Evolutionary conservation across 768 basidiomycete genomes (phyloP), one percentile per base, ranked within the genome.

Genomic region (Calocybe indica): DNA sequence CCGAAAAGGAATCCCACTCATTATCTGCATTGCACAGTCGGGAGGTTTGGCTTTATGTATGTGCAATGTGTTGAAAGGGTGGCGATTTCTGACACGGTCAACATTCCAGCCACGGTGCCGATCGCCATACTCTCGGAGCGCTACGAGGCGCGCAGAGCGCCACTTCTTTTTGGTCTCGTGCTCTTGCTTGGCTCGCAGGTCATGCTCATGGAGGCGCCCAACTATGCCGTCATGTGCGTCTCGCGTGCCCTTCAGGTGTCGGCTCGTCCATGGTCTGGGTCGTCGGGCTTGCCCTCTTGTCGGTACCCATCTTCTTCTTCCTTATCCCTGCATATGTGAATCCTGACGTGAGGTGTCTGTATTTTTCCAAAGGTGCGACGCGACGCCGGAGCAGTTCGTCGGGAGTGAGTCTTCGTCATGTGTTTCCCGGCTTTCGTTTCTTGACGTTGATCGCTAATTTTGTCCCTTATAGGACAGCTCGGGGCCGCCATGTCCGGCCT

Each of bases 251-350:
- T 82, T 28, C 82, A 83, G 59, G 82, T 5, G 60, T 80, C 7
- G 75, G 76, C 11, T 81, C 81, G 0, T 76, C 80, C 5, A 69
- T 81, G 60, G 69, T 84, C 7, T 83, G 80, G 81, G 71, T 80
- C 0, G 75, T 82, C 13, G 82, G 82, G 1, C 54, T 83, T 31
- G 80, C 82, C 22, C 65, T 83, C 29, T 58, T 83, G 80, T 81
- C 55, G 56, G 67, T 9, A n/a, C 5, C 4, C 15, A 38, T 34
- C 14, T 30, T 37, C 10, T 33, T 8, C 1, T 32, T 36, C 11
- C 11, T n/a, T 13, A 13, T 2, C 1, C 10, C 8, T 13, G 8
- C 33, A 34, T 44, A 28, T 33, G 7, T 29, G 33, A n/a, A 30
- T 38, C 8, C 3, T 15, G 34, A 15, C 4, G 13, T 32, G 29